These are phyloP conservation scores for Rhytidhysteron rufulum DNA, from an alignment of 2,329 filamentous ascomycete species.

Conservation along the genomic window DNA sequence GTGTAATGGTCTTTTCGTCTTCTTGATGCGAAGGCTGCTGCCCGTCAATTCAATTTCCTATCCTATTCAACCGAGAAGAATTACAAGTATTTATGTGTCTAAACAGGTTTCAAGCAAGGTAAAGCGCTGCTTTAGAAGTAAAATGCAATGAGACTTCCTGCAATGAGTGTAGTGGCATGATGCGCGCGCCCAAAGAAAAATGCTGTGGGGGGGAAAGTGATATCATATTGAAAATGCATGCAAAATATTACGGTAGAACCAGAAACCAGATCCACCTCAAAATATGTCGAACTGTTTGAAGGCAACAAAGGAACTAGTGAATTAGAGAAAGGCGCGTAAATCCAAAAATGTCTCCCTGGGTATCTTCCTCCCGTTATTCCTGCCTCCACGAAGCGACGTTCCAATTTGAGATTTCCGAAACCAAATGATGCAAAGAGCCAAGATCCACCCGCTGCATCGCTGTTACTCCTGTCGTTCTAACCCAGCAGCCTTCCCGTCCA, in stretches of 20 bases:
- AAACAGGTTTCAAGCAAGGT: neutral
- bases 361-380: constrained; percentile 19
- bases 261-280: too few species aligned
- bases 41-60: neutral
- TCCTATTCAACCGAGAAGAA: neutral
- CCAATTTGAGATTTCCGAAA: constrained; percentile 14
- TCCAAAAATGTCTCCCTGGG: constrained; percentile 12
- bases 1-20: too few species aligned
- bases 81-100: neutral
- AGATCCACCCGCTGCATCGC: constrained; percentile 6
- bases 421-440: constrained; percentile 9
- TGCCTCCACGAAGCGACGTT: constrained; percentile 1
- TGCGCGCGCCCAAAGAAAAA: too few species aligned
- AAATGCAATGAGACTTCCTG: neutral
- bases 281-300: too few species aligned
- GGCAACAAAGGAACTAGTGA: too few species aligned
- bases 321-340: neutral
- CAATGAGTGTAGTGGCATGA: neutral
- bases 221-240: too few species aligned
- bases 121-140: neutral
- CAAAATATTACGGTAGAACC: too few species aligned
- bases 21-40: neutral
- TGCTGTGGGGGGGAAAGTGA: too few species aligned
- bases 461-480: constrained; percentile 9
- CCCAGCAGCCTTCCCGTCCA: constrained; percentile 2